Base-by-base conservation (phyloP, 495 filamentous ascomycete species). In the Hapsidospora chrysogenum region DNA sequence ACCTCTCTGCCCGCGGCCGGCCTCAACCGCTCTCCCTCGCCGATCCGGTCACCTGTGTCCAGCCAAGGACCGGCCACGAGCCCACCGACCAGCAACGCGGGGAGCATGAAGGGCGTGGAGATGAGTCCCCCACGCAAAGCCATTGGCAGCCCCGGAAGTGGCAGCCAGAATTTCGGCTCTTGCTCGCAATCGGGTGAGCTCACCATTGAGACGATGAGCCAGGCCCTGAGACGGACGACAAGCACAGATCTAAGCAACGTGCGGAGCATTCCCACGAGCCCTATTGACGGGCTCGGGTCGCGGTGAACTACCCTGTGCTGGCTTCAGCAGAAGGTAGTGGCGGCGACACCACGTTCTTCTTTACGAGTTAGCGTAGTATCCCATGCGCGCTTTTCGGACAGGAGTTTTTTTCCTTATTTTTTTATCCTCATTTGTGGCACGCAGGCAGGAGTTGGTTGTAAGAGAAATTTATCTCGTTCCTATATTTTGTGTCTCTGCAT, bases 161-260 rank as follows among this genome's bases (percentile, higher is more conserved):
- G 47, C 26, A 41, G 38, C 20, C 33, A 35, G 10, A 38, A 18
- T 27, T 27, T 18, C 31, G 39, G 36, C 42, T 44, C 4, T 46
- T 49, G 22, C 52, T 53, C 19, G 50, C 53, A 9, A 51, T 50
- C 14, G 68, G 78, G 80, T 1, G 85, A 92, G 42, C 54, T 92
- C 25, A 77, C 72, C 18, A 75, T 94, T 38, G 83, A 94, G 60
- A 93, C 85, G 7, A 89, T 94, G 85, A 66, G 74, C 32, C 83
- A 93, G 56, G 83, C 85, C 15, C 61, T 87, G 52, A 60, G 76
- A 52, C 74, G 79, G 55, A 89, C 82, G 3, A 79, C 72, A 8
- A 87, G 80, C 55, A 78, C 80, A 14, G 85, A 93, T 49, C 52
- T 92, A 43, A 70, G 70, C 39, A 66, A 64, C 21, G 53, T 64